Evolutionary conservation across 2,329 filamentous ascomycete species (phyloP), one percentile per base, ranked within the genome.

Genomic region (Neophaeococcomyces mojaviensis): DNA sequence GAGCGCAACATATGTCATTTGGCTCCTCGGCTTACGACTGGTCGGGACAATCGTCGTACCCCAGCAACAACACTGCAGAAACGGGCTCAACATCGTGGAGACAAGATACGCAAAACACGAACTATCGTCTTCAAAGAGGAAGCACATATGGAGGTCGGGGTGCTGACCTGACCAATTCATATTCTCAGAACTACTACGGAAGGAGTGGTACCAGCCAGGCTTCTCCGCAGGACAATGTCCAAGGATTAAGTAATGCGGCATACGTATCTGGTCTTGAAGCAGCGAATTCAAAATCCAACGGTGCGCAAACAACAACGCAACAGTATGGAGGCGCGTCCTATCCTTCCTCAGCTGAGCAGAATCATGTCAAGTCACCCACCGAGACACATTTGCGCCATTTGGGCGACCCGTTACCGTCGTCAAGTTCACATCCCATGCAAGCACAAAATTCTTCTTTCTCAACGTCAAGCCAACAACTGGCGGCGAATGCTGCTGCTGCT

Each of bases 211-310:
- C 12, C 24, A 13, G 5, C 3, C 28, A 37, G 37, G 19, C 22
- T 18, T 31, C 36, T 19, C 26, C 32, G 10, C 36, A 39, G 26
- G 28, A 47, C 30, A 44, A 45, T 30, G 50, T 49, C 15, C 50
- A 52, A 20, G 49, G 53, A 18, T 36, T 57, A 38, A 56, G 52
- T 41, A 55, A 48, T 44, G 39, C 56, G 20, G 56, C 53, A 3
- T 57, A 58, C 49, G 55, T 50, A 12, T 57, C 57, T 9, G 53
- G 55, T 7, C 34, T 57, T 22, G 52, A 53, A 12, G 47, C 52
- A 15, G 43, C 47, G 24, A 43, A 31, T n/a, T 22, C 39, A 15
- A 38, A 35, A 12, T 39, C 35, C 2, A 39, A 19, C 22, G n/a
- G 30, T n/a, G 31, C 43, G 10, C 28, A 20, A 6, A 34, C 10